Base-by-base conservation (phyloP, 148 eudicot genomes). In the Tetragonia tetragonoides region DNA sequence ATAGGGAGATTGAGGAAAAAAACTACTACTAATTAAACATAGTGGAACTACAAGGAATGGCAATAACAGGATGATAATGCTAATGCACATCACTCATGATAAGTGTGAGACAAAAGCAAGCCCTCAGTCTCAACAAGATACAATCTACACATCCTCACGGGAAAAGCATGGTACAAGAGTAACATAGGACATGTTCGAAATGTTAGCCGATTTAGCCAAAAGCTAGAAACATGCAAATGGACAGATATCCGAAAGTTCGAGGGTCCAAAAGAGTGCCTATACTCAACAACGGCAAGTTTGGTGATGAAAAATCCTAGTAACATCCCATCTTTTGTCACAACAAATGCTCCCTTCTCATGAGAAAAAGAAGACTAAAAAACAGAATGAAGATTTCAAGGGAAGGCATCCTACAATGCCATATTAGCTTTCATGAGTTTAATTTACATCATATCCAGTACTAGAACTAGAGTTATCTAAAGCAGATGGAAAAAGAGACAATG, bases 131-230 rank as follows among this genome's bases (percentile, higher is more conserved):
- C 54, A 71, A 73, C 76, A 64, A 76, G 59, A 53, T 63, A 17
- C 17, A 18, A 76, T 61, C 49, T 10, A 68, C 23, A 9, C 17
- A 47, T 47, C 57, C 66, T 70, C 75, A 75, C 70, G 63, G 41
- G 74, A 61, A 75, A 70, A 70, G 75, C 83, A 71, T 76, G 75
- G 17, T 16, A 21, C 17, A 24, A 34, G 51, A 34, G 44, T 68
- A 56, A 70, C 42, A 24, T 12, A 59, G 40, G 56, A 38, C 23
- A 46, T 34, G 51, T 51, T 53, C 76, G 40, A 51, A 64, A 64
- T 39, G 24, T 14, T 11, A 15, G 60, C 16, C 10, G 18, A 18
- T 47, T 69, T 10, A 47, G 23, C 37, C 11, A 10, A 23, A 12
- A 60, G 64, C 28, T n/a, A n/a, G 7, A 60, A 21, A 60, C n/a